phyloP scores from a whole-genome alignment of 2,329 filamentous ascomycete genomes.

The Pleomassaria siparia region DNA sequence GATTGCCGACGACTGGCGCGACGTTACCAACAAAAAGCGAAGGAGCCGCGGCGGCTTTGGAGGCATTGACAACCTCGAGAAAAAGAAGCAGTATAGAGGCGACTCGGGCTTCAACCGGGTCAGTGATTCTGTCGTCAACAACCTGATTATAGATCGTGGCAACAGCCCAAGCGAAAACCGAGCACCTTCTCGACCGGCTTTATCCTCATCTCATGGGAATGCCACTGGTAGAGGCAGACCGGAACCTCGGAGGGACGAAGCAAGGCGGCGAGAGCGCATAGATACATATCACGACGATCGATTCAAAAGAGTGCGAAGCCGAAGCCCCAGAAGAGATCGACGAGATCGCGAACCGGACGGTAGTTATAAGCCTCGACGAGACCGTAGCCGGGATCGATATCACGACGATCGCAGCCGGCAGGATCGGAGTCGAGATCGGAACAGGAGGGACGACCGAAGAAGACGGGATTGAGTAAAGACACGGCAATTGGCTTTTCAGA shows the following conservation, averaged over 20 bases:
- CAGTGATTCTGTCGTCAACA: slow-evolving; percentile 35
- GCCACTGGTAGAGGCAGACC: slow-evolving; percentile 5
- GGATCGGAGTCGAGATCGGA: slow-evolving; percentile 36
- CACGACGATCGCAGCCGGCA: slow-evolving; percentile 31
- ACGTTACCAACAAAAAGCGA: slow-evolving; percentile 80
- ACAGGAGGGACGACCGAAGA: slow-evolving; percentile 33
- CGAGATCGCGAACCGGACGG: slow-evolving; percentile 33
- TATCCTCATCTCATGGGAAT: not conserved
- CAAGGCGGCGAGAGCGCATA: slow-evolving; percentile 35
- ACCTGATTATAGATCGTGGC: slow-evolving; percentile 30
- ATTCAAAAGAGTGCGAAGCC: slow-evolving; percentile 42
- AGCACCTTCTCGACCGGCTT: not conserved
- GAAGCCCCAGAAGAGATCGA: slow-evolving; percentile 34
- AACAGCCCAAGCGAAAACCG: not conserved
- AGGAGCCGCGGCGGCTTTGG: slow-evolving; percentile 73
- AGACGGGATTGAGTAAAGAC: slow-evolving; percentile 14
- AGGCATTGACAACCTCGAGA: slow-evolving; percentile 84
- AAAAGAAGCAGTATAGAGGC: slow-evolving; percentile 76
- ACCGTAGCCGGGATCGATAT: slow-evolving; percentile 33
- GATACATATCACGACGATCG: slow-evolving; percentile 42
- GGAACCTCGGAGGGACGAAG: slow-evolving; percentile 16
- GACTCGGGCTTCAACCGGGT: slow-evolving; percentile 30
- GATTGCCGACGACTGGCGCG: slow-evolving; percentile 86
- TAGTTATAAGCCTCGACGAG: slow-evolving; percentile 27
- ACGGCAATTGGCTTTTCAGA: not conserved